Conservation (phyloP, 176 grass and related monocot genomes). For the Saccharum spontaneum region DNA sequence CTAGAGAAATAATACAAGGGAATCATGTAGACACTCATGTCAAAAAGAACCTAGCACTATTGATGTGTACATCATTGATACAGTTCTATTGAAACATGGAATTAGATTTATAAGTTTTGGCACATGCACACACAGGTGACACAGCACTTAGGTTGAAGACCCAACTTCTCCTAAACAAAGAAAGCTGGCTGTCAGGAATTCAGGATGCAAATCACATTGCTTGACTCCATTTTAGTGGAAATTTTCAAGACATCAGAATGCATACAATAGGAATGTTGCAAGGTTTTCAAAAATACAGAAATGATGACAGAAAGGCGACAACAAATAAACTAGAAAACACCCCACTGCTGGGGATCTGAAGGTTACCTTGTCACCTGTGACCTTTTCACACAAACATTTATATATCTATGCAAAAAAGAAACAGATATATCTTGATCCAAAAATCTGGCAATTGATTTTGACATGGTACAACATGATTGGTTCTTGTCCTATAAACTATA, state of each 20-base stretch:
- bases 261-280: not conserved
- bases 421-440: not conserved
- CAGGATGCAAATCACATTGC: not conserved
- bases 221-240: not conserved
- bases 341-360: not conserved
- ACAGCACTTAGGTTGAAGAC: not conserved
- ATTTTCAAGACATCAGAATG: not conserved
- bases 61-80: not conserved
- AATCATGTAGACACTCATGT: not conserved
- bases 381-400: not conserved
- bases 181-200: not conserved
- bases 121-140: not conserved
- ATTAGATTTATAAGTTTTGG: not conserved
- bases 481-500: not conserved
- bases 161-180: constrained; percentile 1
- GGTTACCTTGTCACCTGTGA: not conserved
- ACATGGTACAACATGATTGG: not conserved
- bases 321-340: not conserved
- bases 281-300: not conserved
- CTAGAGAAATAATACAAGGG: not conserved
- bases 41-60: not conserved
- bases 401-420: not conserved
- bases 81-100: not conserved
- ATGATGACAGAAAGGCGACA: not conserved
- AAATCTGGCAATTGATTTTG: not conserved